Conservation (phyloP, 371 early-diverging fungal species). For the Rhizopus microsporus region DNA sequence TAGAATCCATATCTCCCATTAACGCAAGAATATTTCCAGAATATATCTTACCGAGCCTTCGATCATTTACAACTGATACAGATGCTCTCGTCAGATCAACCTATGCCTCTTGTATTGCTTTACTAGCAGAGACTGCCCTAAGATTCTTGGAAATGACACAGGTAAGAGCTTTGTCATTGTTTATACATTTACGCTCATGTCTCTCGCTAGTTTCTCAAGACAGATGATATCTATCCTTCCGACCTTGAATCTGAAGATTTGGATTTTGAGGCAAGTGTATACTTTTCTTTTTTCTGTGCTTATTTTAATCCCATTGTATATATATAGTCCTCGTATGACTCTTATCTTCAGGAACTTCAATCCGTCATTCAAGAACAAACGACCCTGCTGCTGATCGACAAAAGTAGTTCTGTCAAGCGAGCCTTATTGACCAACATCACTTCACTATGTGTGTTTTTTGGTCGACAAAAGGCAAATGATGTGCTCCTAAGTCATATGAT, state of each 20-base stretch:
- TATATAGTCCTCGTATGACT: constrained; percentile 70
- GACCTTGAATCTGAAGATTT: constrained; percentile 62
- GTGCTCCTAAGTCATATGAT: constrained; percentile 89
- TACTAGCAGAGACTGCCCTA: constrained; percentile 77
- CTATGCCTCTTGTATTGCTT: constrained; percentile 82
- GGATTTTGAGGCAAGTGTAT: constrained; percentile 53
- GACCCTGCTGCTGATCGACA: constrained; percentile 68
- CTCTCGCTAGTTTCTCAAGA: constrained; percentile 53
- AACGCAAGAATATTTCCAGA: constrained; percentile 89
- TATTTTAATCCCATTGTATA: background rate
- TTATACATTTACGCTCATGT: background rate
- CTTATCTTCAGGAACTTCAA: constrained; percentile 72
- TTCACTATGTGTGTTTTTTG: constrained; percentile 82
- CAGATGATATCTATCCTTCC: constrained; percentile 56
- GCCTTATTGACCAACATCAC: constrained; percentile 76
- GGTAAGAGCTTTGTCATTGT: constrained; percentile 16
- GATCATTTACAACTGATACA: constrained; percentile 67
- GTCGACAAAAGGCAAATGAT: constrained; percentile 82
- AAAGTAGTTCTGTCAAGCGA: constrained; percentile 73
- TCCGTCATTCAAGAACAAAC: constrained; percentile 75
- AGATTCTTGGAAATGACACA: constrained; percentile 74
- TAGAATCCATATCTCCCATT: constrained; percentile 76
- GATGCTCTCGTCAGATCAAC: constrained; percentile 80
- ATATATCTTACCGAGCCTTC: constrained; percentile 80
- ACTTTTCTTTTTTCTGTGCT: no score